Percentiles rank a stretch among this genome's conserved stretches.
phyloP scores from a whole-genome alignment of 2,329 filamentous ascomycete genomes.

The Amphichorda felina region DNA sequence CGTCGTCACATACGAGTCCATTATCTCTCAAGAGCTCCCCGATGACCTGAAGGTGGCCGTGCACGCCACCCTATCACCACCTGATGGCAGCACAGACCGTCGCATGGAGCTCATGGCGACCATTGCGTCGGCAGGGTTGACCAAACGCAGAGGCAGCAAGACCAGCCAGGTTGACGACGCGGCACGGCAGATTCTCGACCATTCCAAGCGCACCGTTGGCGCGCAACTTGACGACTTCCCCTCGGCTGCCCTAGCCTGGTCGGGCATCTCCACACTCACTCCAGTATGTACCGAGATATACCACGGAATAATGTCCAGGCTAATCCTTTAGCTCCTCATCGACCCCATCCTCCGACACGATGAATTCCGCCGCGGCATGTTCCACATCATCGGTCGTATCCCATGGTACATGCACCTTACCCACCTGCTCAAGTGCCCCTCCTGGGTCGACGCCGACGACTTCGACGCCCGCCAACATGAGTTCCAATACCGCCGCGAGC shows the following conservation, averaged over 20 bases:
- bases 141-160: constrained; percentile 14
- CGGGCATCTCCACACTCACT: constrained; percentile 22
- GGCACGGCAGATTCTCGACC: constrained; percentile 14
- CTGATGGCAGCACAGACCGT: constrained; percentile 10
- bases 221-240: constrained; percentile 12
- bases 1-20: constrained; percentile 21
- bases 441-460: constrained; percentile 5
- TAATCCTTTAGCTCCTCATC: constrained; percentile 16
- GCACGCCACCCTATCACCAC: constrained; percentile 11
- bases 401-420: constrained; percentile 21
- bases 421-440: constrained; percentile 10
- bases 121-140: constrained; percentile 16
- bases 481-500: constrained; percentile 10
- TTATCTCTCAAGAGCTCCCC: constrained; percentile 21
- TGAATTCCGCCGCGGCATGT: constrained; percentile 15
- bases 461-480: constrained; percentile 11
- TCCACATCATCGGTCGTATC: constrained; percentile 19
- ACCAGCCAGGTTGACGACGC: constrained; percentile 14
- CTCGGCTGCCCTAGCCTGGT: constrained; percentile 19
- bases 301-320: too few species aligned
- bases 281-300: too few species aligned
- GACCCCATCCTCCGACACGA: constrained; percentile 20
- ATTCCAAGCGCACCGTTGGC: constrained; percentile 14
- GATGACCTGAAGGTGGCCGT: constrained; percentile 16
- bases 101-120: constrained; percentile 15